A percentile compares a stretch with the other conserved stretches of the same genome.
Conservation (phyloP, 768 basidiomycete species). For the Hortiboletus flavorubellus region DNA sequence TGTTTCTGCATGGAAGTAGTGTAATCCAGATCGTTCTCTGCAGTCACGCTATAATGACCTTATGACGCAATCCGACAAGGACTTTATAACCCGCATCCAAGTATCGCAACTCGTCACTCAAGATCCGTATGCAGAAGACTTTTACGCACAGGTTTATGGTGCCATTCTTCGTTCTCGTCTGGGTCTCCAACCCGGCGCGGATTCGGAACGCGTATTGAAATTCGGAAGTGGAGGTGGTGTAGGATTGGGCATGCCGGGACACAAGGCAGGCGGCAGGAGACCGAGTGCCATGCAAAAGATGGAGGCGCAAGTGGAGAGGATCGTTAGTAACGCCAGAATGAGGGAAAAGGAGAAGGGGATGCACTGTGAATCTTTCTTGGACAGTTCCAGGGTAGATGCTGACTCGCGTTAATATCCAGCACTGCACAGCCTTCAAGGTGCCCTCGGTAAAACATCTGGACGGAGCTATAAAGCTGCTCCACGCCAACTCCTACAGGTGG, state of each 20-base stretch:
- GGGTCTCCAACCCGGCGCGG: constrained; percentile 60
- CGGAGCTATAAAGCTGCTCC: constrained; percentile 96
- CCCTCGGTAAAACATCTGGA: constrained; percentile 90
- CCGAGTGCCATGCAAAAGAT: constrained; percentile 89
- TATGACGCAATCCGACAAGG: constrained; percentile 98
- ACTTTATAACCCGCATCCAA: constrained; percentile 98
- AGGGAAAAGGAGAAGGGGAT: constrained; percentile 82
- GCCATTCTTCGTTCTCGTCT: constrained; percentile 78
- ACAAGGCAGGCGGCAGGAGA: constrained; percentile 61
- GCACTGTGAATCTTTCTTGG: constrained; percentile 40
- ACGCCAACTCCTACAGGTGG: constrained; percentile 90
- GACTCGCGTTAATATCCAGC: constrained; percentile 37
- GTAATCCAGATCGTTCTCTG: not conserved
- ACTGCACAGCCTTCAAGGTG: constrained; percentile 81
- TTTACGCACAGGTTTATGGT: constrained; percentile 95
- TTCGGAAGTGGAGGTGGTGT: constrained; percentile 87
- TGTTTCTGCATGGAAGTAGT: not conserved
- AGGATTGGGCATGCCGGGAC: constrained; percentile 50
- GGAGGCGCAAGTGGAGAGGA: constrained; percentile 94
- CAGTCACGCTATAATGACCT: constrained; percentile 91
- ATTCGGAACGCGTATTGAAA: constrained; percentile 74
- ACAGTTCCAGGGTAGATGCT: not conserved
- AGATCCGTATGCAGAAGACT: constrained; percentile 97
- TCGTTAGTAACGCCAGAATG: constrained; percentile 87
- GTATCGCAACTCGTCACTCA: constrained; percentile 96